Evolutionary conservation across 1,139 yeast genomes (phyloP), one percentile per base, ranked within the genome.

Genomic region (Eremothecium coryli): DNA sequence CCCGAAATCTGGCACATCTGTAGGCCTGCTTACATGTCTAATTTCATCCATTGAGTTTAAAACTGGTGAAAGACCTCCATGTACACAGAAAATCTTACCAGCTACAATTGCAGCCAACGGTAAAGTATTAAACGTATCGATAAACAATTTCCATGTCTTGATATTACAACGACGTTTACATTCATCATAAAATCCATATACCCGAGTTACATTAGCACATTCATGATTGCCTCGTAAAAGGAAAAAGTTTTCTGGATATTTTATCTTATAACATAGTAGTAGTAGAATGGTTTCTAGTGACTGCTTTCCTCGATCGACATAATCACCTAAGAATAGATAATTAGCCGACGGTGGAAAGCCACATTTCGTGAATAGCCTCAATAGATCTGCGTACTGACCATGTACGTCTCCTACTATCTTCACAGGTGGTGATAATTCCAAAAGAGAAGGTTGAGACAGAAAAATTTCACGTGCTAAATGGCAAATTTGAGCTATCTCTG

Each of bases 321-420:
- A 90, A 60, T 90, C 98, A 11, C 98, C 98, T 37, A 90, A 61
- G 49, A 90, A 88, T 42, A 90, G 65, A 61, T 86, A 90, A 58
- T 90, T 90, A 13, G 95, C 75, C 42, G 82, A 75, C 2, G 98
- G 98, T n/a, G 98, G 98, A 61, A 85, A 90, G 15, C 97, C 98
- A 65, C 97, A 88, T 64, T 84, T 85, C 32, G 93, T 86, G 60
- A 90, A 90, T 47, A 90, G 71, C 45, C 97, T 73, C 44, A 90
- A 77, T 48, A 90, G 65, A 60, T 90, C 98, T 35, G 86, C 82
- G 60, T 79, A 90, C 58, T 90, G 98, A 13, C 98, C 97, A 60
- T 90, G 98, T 24, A 90, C 94, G 57, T 90, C 98, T 29, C 97
- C 98, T 5, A 88, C 97, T 26, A 90, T 88, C 60, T 90, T 90